Percentiles rank a stretch among this genome's conserved stretches.
Conservation (phyloP, 352 stramenopile genomes). For the Phytophthora parvispora region DNA sequence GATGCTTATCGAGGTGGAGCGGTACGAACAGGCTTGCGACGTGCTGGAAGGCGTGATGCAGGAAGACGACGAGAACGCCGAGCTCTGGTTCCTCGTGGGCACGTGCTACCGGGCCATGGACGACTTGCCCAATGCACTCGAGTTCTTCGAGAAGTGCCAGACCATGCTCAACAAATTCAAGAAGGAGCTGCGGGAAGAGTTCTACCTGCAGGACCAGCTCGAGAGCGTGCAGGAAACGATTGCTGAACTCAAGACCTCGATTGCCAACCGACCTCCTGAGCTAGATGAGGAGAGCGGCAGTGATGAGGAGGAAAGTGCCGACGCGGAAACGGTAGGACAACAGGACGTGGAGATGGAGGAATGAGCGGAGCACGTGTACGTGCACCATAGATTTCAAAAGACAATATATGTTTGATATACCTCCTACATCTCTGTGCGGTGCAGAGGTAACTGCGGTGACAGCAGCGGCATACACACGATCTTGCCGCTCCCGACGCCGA, state of each 20-base stretch:
- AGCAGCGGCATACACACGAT: constrained; percentile 68
- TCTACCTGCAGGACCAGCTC: constrained; percentile 83
- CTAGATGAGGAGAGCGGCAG: constrained; percentile 68
- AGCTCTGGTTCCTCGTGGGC: constrained; percentile 91
- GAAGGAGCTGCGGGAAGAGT: constrained; percentile 74
- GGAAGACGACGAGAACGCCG: constrained; percentile 91
- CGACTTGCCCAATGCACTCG: constrained; percentile 79
- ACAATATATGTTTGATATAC: constrained; percentile 54
- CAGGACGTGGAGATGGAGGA: constrained; percentile 89
- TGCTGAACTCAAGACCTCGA: constrained; percentile 56
- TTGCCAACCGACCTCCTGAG: constrained; percentile 65
- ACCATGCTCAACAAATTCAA: constrained; percentile 87
- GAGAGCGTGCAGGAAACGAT: constrained; percentile 81
- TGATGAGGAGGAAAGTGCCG: constrained; percentile 41
- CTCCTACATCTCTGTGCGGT: constrained; percentile 35
- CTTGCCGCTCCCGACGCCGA: constrained; percentile 67
- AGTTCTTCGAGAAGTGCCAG: constrained; percentile 89
- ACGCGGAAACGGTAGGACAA: constrained; percentile 44
- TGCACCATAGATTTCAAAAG: constrained; percentile 59
- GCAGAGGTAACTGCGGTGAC: constrained; percentile 8
- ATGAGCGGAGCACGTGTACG: constrained; percentile 44
- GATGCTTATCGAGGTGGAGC: constrained; percentile 89
- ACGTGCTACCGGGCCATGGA: constrained; percentile 91
- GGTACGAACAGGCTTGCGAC: constrained; percentile 84
- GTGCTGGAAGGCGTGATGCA: constrained; percentile 91